Evolutionary conservation across 345 rosid species (phyloP), one percentile per base, ranked within the genome.

Genomic region (Hibiscus mutabilis): DNA sequence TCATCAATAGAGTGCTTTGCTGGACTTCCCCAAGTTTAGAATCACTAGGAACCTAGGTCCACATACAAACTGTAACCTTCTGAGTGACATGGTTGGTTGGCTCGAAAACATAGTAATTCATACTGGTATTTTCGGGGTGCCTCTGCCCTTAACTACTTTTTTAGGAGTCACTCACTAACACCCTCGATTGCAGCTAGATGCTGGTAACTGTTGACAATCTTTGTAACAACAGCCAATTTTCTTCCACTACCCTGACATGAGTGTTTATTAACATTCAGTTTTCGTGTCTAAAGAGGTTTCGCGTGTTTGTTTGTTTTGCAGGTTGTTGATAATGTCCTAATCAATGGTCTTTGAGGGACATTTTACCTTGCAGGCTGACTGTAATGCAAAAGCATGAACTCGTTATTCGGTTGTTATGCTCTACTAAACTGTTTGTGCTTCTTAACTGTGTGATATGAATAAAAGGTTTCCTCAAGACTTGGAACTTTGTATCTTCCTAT

Each of bases 401-500:
- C 63, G 22, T 63, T 70, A 29, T 65, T 76, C 53, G 40, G 79
- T 40, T 67, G 74, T 74, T 69, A 65, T 77, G 55, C 68, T 76
- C 33, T 69, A 58, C 63, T 57, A 66, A 78, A 76, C 74, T 73
- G 66, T 71, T 75, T 55, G 70, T 73, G 66, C 62, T 78, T 70
- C 31, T 65, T 46, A 66, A 67, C 56, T 51, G 27, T 73, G 40
- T 55, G 74, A 19, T 58, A 61, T 16, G 55, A 69, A 57, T 24
- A 16, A 31, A 72, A 25, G 65, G 49, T 75, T 77, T 24, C 61
- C 61, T 58, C 61, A 12, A 12, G 61, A 58, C 33, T 58, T 58
- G n/a, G 61, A 25, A 58, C 33, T 58, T 57, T 58, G 61, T 58
- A 13, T 58, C 61, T 58, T 58, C n/a, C 61, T 11, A 13, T 58